Evolutionary conservation across 768 basidiomycete genomes (phyloP), one percentile per base, ranked within the genome.

Genomic region (Hygrophoropsis aurantiaca): DNA sequence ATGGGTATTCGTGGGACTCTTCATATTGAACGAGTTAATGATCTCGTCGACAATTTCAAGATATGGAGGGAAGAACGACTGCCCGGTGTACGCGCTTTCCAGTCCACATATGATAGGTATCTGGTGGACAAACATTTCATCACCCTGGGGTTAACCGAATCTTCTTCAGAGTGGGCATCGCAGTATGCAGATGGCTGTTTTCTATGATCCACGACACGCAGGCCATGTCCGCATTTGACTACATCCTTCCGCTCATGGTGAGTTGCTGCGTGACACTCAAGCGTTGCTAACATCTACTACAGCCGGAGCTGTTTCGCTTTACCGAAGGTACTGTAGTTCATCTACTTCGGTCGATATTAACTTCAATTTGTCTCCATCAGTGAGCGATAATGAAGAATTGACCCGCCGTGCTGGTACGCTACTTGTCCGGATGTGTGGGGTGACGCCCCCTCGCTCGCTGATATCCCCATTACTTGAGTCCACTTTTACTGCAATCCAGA

Each of bases 71-170:
- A 74, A 32, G 78, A 86, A 50, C 79, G 91, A 25, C 62, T 82
- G 4, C 80, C 89, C 16, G 90, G 90, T 3, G 79, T 82, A 20
- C 80, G 85, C 26, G 90, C 90, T 4, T 85, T 90, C 58, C 85
- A 90, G 57, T 93, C 90, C 0, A 84, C 78, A n/a, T 92, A 93
- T 55, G 91, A 94, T 58, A 79, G 84, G 79, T 84, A 60, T 32
- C 73, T 61, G 39, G 49, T 20, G 33, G 7, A 30, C 16, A 13
- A 38, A 16, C 19, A 18, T 40, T 24, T 26, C 11, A 11, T 24
- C 21, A 21, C 5, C 30, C 23, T 16, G 11, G 24, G 49, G 33
- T 44, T 40, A 34, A 39, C 30, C 27, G 13, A n/a, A 50, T 23
- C 33, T 25, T 44, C 27, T 15, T 24, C 58, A 84, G 85, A 57